phyloP scores from a whole-genome alignment of 345 rosid genomes.

The Melaleuca alternifolia region DNA sequence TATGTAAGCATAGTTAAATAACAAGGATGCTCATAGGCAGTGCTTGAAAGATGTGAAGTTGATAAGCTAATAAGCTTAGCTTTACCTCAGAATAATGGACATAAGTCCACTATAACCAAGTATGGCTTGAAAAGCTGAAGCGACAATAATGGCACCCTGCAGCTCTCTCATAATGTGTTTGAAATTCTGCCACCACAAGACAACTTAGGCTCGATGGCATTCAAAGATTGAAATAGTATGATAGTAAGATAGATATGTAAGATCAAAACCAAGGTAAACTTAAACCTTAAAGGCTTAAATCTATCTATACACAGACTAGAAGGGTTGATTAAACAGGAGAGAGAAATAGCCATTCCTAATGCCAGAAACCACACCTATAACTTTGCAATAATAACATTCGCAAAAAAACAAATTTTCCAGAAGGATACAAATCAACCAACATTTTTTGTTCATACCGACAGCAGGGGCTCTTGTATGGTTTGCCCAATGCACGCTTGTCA shows the following conservation, averaged over 20 bases:
- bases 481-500: neutral
- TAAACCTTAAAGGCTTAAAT: neutral
- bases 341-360: neutral
- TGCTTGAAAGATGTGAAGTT: neutral
- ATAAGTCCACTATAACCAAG: constrained; percentile 91
- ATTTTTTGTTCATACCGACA: neutral
- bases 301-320: neutral
- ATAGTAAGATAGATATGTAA: neutral
- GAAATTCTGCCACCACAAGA: constrained; percentile 50
- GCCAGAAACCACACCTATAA: neutral
- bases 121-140: constrained; percentile 77
- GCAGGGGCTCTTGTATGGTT: neutral
- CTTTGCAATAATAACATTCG: neutral
- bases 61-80: neutral
- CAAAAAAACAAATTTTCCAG: neutral
- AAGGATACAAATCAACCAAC: neutral
- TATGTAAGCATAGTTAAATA: neutral
- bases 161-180: constrained; percentile 94
- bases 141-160: constrained; percentile 84
- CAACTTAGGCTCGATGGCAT: neutral
- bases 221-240: neutral
- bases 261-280: neutral
- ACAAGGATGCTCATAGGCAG: neutral
- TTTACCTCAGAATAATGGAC: constrained; percentile 59
- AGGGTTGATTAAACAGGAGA: neutral